Percentiles rank a stretch among this genome's conserved stretches.
Conservation (phyloP, 805 yeast genomes). For the Wickerhamiella galacta region DNA sequence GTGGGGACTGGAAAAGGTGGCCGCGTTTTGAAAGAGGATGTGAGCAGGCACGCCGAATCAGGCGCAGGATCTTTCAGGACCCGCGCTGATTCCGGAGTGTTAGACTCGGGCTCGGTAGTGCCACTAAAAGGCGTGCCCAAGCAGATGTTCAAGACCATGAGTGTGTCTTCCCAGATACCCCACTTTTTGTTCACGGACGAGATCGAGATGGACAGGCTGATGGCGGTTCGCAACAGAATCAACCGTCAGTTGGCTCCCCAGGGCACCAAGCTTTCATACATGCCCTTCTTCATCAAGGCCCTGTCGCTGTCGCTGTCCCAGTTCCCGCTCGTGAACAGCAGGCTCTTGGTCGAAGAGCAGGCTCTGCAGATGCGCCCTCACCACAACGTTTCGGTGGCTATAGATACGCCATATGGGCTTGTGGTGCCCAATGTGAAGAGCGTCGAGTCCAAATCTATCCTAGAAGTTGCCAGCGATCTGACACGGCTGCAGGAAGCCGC, state of each 20-base stretch:
- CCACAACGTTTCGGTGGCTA: slow-evolving; percentile 22
- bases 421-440: slow-evolving; percentile 21
- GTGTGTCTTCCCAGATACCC: slow-evolving; percentile 19
- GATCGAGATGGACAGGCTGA: slow-evolving; percentile 16
- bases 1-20: slow-evolving; percentile 22
- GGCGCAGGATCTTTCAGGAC: neutral
- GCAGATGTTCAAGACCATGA: slow-evolving; percentile 22
- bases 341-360: slow-evolving; percentile 10
- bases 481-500: slow-evolving; percentile 17
- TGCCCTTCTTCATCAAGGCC: slow-evolving; percentile 24
- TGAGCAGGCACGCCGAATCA: slow-evolving; percentile 6
- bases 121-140: slow-evolving; percentile 19
- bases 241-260: slow-evolving; percentile 12
- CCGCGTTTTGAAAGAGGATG: slow-evolving; percentile 22
- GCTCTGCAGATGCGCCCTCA: slow-evolving; percentile 13
- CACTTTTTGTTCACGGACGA: slow-evolving; percentile 23
- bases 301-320: slow-evolving; percentile 17
- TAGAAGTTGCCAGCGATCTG: slow-evolving; percentile 19
- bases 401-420: slow-evolving; percentile 22
- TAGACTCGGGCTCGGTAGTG: slow-evolving; percentile 4
- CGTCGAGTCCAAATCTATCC: slow-evolving; percentile 15
- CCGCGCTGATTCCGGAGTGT: neutral
- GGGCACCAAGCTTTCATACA: slow-evolving; percentile 15
- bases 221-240: slow-evolving; percentile 13
- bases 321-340: slow-evolving; percentile 19